Evolutionary conservation across 495 filamentous ascomycete species (phyloP), one percentile per base, ranked within the genome.

Genomic region (Podospora conica): DNA sequence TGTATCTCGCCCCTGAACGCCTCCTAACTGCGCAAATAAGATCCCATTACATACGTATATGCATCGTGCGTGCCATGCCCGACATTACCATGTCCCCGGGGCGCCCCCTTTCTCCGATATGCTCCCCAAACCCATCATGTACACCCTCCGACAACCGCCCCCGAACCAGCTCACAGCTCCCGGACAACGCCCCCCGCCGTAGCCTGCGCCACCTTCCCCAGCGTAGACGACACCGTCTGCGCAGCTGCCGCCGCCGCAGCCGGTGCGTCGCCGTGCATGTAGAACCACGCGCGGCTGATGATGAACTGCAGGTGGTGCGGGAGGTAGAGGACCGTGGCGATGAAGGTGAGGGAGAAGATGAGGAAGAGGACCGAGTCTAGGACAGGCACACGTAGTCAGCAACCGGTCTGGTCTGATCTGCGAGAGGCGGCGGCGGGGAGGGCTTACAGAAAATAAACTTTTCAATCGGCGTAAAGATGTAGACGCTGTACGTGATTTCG

Each of bases 331-430:
- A 90, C 89, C 69, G 86, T 86, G 64, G 90, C 95, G 70, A 93
- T 90, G 67, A 92, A 83, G 72, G 96, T 86, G 83, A 98, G 88
- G 69, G 86, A 87, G 77, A 91, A 77, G 72, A 96, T 87, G 71
- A 96, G 87, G 79, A 98, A 92, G 73, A 97, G 83, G 74, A 96
- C 84, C 10, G 91, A 93, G 83, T 97, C 95, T 98, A 68, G 24
- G 54, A 6, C 25, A 27, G 0, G 11, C 10, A 12, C 40, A 8
- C 33, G 12, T 24, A 9, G 29, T 24, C 29, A 31, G 4, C 25
- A 28, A n/a, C n/a, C n/a, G n/a, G n/a, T n/a, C n/a, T n/a, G n/a
- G n/a, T n/a, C 29, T 21, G 7, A 55, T 21, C 23, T n/a, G 9
- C 7, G 9, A 48, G 60, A 9, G 23, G n/a, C 24, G 27, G 21